Base-by-base conservation (phyloP, 495 filamentous ascomycete species). In the Hyaloscypha variabilis region DNA sequence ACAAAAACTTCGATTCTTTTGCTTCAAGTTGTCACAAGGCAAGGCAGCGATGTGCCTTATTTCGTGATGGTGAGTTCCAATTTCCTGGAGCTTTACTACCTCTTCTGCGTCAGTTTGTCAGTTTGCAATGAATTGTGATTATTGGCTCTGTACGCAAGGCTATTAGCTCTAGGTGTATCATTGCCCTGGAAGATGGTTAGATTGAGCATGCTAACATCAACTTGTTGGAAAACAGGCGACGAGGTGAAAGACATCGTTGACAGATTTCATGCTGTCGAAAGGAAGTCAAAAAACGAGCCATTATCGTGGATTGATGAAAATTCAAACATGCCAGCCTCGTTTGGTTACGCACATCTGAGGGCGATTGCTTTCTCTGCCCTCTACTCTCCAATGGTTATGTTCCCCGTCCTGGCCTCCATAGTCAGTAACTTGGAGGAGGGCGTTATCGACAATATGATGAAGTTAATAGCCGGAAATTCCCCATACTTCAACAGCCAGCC, bases 221-320 rank as follows among this genome's bases (percentile, higher is more conserved):
- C 13, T 34, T 34, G 8, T 34, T 34, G 31, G 13, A 13, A 34
- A 8, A 8, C 6, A 13, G 31, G 31, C 17, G 73, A 78, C 4
- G 67, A 57, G 0, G 74, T 78, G 3, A 78, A 77, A 0, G 74
- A 79, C 6, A 78, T 88, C 36, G 77, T 74, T 60, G 51, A 69
- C 8, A 76, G 79, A 6, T 82, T 83, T 67, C 62, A 75, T 31
- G 52, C 68, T 2, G 61, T 83, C 17, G 70, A 87, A 56, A 65
- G 66, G 1, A 52, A 69, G 8, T 67, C 88, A 0, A 69, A 78
- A 54, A 75, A 77, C 28, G 62, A 77, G 17, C 85, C 88, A 0
- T 71, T 84, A 1, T 76, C 80, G 0, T 80, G 87, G 8, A 72
- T 78, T 2, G 70, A 78, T 26, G 69, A 67, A 2, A 21, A 62